Evolutionary conservation across 345 rosid species (phyloP), one percentile per base, ranked within the genome.

Genomic region (Salix udensis): DNA sequence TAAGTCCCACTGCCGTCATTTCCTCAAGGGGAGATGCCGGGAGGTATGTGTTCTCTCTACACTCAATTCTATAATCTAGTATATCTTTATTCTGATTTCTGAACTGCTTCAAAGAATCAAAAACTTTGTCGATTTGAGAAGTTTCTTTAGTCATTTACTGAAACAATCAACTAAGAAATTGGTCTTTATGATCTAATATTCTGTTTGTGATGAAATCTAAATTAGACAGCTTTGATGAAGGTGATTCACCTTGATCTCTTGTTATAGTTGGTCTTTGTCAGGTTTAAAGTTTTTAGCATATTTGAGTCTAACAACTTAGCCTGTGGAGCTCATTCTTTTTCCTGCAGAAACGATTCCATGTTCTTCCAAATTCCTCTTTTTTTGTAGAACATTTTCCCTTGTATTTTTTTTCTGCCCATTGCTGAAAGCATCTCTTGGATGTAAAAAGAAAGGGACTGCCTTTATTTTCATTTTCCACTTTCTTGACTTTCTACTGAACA

Each of bases 1-100:
- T 62, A 84, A 90, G 58, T 65, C 65, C 18, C 72, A 81, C 83
- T 95, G 97, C 79, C 94, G 89, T 55, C 98, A 93, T 78, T 91
- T 82, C 86, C 85, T 91, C 76, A 82, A 72, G 67, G 97, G 98
- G 48, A 89, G 91, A 87, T 95, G 97, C 80, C 77, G 86, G 7
- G 92, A 93, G 97, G 98, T 93, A 46, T 71, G 12, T 26, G 10
- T 50, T 23, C 67, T 52, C 83, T 5, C 67, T 42, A 30, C 39
- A 28, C 64, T 78, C 50, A 26, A 19, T 69, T 61, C 64, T 78
- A 16, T 48, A 19, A 21, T 10, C 53, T 74, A 68, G n/a, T 58
- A 19, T 31, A 60, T 42, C 52, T 24, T 34, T 62, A 55, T 64
- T 9, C 65, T 73, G 71, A 60, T 68, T 50, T 77, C 46, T 36